Base-by-base conservation (phyloP, 768 basidiomycete species). In the Phanerodontia chrysosporium region DNA sequence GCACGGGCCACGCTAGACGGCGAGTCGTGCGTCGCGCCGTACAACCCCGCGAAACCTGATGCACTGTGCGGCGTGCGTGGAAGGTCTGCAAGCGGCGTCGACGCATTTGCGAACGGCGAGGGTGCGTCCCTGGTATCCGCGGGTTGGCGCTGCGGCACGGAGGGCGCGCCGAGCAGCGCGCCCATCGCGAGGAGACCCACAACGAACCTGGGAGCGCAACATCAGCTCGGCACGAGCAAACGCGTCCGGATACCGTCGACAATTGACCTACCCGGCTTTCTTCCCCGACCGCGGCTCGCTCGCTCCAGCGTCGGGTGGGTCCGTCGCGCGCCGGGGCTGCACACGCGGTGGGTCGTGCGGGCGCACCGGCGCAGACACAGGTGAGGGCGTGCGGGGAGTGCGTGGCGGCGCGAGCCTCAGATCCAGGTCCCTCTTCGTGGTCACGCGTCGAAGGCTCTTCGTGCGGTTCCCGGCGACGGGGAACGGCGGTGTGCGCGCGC, bases 121-220 rank as follows among this genome's bases (percentile, higher is more conserved):
- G 39, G 39, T 18, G 39, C 4, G 39, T 18, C 18, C 8, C n/a
- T n/a, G n/a, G n/a, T n/a, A n/a, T n/a, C n/a, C n/a, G n/a, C n/a
- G n/a, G n/a, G n/a, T n/a, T n/a, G n/a, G n/a, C n/a, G n/a, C n/a
- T n/a, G n/a, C n/a, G 52, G 32, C 6, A 36, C 22, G 52, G 52
- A 53, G 52, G 52, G 52, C 22, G 52, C 39, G 25, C 35, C n/a
- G 32, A 53, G 35, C 35, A 53, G 52, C 22, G 52, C 52, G 14
- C 52, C 52, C 52, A 53, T 42, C 42, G 52, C 52, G 22, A 53
- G 52, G 22, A 53, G 52, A 24, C 52, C 52, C 35, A 53, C 52
- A 8, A 53, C 52, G 25, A 53, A 53, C 52, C 52, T 53, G 51
- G n/a, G n/a, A n/a, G 48, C 12, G 30, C 2, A 13, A 22, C 52